Evolutionary conservation across 148 eudicot species (phyloP), one percentile per base, ranked within the genome.

Genomic region (Vaccinium corymbosum): DNA sequence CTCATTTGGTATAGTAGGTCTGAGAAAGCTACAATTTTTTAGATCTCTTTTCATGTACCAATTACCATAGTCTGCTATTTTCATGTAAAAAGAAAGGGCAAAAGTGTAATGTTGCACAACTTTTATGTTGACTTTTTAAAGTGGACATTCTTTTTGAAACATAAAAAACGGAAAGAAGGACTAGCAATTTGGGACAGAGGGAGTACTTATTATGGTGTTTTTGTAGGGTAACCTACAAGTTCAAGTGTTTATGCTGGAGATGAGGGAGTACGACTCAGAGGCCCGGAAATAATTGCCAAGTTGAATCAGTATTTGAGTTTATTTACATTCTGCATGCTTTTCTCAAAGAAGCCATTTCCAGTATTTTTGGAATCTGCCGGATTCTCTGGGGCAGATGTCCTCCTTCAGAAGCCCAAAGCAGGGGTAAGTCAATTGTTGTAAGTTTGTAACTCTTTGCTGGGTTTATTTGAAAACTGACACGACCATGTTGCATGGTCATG

Each of bases 401-500:
- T 96, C 81, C 94, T 96, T 81, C 98, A 94, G 87, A 91, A 96
- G 91, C 98, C 98, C 81, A 96, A 96, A 89, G 98, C 98, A 82
- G 98, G 94, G 90, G 98, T 95, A 90, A 87, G 93, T 81, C 49
- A 38, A 52, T 70, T 11, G 66, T 22, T 59, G 9, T 49, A 53
- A 25, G 51, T 16, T 22, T 59, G 9, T 49, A 53, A 25, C 59
- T 16, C 74, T 27, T 62, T 80, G 57, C 50, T 29, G 20, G 10
- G 38, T 78, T 52, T 64, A 51, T 84, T 53, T 64, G 84, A 82
- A 35, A 53, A 82, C 55, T 4, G 2, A 27, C 76, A 38, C 52
- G 46, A 42, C 27, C 72, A 4, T 38, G 14, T 20, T 12, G 11
- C 68, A 56, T 15, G 68, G 7, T 61, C 38, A 13, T 42, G 10